These are phyloP conservation scores for Aspergillus ustus DNA, from an alignment of 2,329 filamentous ascomycete species.

Conservation along the genomic window DNA sequence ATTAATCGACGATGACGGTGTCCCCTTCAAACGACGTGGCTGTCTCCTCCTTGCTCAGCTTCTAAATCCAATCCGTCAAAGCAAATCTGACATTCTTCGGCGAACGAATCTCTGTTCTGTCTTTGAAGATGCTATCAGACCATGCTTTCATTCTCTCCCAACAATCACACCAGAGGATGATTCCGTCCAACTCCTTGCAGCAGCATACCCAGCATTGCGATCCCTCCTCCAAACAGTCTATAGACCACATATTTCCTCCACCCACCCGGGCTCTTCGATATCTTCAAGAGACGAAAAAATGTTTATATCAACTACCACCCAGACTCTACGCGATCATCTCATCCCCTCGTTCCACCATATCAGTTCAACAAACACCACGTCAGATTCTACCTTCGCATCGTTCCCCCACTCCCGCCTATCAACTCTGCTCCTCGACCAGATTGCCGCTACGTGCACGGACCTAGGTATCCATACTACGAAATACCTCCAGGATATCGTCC, in stretches of 20 bases:
- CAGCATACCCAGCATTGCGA: slow-evolving; percentile 70
- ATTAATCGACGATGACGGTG: slow-evolving; percentile 48
- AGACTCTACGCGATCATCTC: slow-evolving; percentile 39
- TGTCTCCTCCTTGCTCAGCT: slow-evolving; percentile 43
- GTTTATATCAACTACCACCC: slow-evolving; percentile 32
- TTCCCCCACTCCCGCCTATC: slow-evolving; percentile 53
- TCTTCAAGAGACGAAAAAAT: slow-evolving; percentile 25
- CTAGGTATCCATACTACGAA: slow-evolving; percentile 45
- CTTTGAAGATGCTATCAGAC: slow-evolving; percentile 53
- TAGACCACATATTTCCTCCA: slow-evolving; percentile 31
- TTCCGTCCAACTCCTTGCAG: slow-evolving; percentile 65
- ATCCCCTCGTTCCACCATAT: slow-evolving; percentile 50
- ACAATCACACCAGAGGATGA: slow-evolving; percentile 75
- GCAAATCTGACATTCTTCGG: slow-evolving; percentile 45
- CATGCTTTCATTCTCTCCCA: slow-evolving; percentile 77
- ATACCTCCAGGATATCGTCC: slow-evolving; percentile 65
- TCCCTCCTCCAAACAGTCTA: slow-evolving; percentile 56
- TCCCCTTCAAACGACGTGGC: slow-evolving; percentile 44
- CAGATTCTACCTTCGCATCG: slow-evolving; percentile 49
- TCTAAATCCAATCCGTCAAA: slow-evolving; percentile 39
- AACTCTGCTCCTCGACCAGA: slow-evolving; percentile 47
- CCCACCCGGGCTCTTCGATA: slow-evolving; percentile 29
- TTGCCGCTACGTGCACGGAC: slow-evolving; percentile 32
- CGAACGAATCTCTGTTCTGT: slow-evolving; percentile 51
- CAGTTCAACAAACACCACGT: slow-evolving; percentile 49